A percentile compares a stretch with the other conserved stretches of the same genome.
Evolutionary conservation across 768 basidiomycete genomes (phyloP).

Genomic region (Mycena pura): DNA sequence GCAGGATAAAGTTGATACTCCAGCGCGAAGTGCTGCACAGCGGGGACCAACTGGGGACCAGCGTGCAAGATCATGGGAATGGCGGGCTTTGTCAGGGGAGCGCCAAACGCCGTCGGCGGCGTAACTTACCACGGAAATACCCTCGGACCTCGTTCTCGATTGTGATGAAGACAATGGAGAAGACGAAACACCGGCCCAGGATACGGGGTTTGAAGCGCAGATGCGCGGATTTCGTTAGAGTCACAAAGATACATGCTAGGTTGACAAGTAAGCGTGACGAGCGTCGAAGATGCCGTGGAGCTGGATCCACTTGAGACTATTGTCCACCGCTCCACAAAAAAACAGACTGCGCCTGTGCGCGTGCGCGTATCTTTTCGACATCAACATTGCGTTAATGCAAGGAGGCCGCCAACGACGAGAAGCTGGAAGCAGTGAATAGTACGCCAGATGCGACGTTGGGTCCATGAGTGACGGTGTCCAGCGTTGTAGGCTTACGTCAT

Average conservation of each 20-base stretch:
- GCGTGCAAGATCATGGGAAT: no score
- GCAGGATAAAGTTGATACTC: conserved; percentile 49
- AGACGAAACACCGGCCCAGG: conserved; percentile 43
- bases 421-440: background rate
- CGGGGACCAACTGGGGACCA: background rate
- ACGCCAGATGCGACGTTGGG: background rate
- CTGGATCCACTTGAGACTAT: conserved; percentile 30
- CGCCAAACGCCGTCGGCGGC: background rate
- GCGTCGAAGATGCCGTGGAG: conserved; percentile 6
- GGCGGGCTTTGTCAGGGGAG: no score
- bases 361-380: conserved; percentile 17
- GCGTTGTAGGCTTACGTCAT: no score
- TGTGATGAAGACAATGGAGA: conserved; percentile 41
- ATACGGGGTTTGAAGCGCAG: conserved; percentile 43
- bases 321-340: conserved; percentile 20
- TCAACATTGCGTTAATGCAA: conserved; percentile 20
- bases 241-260: background rate
- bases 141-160: conserved; percentile 39
- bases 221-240: conserved; percentile 7
- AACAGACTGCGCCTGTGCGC: conserved; percentile 30
- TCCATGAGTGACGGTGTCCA: background rate
- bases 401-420: conserved; percentile 24
- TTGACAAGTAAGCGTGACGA: background rate
- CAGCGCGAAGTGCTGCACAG: conserved; percentile 39
- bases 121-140: conserved; percentile 45